Evolutionary conservation across 352 stramenopile species (phyloP).

Genomic region (Aphanomyces euteiches): DNA sequence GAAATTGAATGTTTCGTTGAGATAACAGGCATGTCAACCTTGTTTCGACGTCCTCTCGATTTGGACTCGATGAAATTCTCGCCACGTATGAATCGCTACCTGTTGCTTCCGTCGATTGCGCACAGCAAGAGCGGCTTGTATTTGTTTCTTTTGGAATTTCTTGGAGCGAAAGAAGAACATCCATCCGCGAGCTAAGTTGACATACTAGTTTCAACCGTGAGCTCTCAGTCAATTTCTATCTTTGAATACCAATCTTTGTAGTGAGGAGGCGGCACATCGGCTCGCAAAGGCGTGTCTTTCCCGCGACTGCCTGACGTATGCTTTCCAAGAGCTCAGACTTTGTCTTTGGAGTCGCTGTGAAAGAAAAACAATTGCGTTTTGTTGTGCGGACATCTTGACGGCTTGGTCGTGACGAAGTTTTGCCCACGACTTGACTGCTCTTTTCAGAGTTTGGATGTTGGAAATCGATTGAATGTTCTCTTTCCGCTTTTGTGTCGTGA

Average conservation of each 20-base stretch:
- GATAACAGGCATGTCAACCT: no score
- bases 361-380: background rate
- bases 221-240: background rate
- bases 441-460: background rate
- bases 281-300: background rate
- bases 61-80: no score
- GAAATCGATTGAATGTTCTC: background rate
- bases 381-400: background rate
- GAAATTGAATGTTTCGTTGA: no score
- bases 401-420: background rate
- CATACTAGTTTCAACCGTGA: no score
- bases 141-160: no score
- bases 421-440: background rate
- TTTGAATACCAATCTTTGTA: slow-evolving; percentile 1
- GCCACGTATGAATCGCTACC: no score
- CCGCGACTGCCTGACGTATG: background rate
- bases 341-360: background rate
- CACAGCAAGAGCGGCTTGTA: no score
- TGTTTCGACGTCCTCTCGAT: no score
- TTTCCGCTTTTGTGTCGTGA: background rate
- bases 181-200: no score
- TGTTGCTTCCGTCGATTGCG: no score
- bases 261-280: background rate
- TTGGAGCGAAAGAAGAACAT: no score
- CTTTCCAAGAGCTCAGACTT: background rate